A percentile compares a stretch with the other conserved stretches of the same genome.
Evolutionary conservation across 495 filamentous ascomycete species (phyloP).

Genomic region (Emericellopsis terricola): DNA sequence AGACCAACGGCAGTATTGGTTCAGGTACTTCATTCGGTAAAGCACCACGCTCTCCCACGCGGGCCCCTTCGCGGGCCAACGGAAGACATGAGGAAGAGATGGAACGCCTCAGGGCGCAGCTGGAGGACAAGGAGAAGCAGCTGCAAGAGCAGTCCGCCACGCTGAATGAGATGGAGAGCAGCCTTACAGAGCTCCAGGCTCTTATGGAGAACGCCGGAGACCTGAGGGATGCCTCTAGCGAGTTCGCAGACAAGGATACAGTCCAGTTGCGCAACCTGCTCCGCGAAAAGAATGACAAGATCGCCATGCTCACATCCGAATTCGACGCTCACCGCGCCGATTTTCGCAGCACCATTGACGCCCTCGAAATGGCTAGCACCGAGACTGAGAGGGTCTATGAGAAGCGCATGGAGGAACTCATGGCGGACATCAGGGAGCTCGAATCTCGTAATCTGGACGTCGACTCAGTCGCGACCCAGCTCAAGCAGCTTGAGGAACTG

Average conservation of each 20-base stretch:
- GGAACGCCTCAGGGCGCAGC: slow-evolving; percentile 42
- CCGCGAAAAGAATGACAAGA: slow-evolving; percentile 93
- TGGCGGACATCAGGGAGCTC: slow-evolving; percentile 65
- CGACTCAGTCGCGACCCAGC: slow-evolving; percentile 70
- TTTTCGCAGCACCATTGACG: slow-evolving; percentile 92
- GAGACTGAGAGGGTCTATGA: slow-evolving; percentile 98
- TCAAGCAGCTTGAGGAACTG: slow-evolving; percentile 89
- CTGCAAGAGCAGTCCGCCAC: slow-evolving; percentile 70
- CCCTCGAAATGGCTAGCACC: slow-evolving; percentile 84
- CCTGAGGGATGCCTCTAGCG: slow-evolving; percentile 17
- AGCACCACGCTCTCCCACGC: too few relatives aligned
- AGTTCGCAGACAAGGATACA: slow-evolving; percentile 63
- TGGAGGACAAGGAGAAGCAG: slow-evolving; percentile 73
- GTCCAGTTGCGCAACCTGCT: slow-evolving; percentile 62
- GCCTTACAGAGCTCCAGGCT: slow-evolving; percentile 54
- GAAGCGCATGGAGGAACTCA: slow-evolving; percentile 73
- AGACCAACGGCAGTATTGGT: slow-evolving; percentile 29
- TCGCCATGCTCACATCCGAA: slow-evolving; percentile 75
- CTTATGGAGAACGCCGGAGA: slow-evolving; percentile 37
- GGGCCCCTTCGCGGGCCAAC: slow-evolving; percentile 29
- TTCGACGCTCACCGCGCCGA: slow-evolving; percentile 93
- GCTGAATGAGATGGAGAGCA: slow-evolving; percentile 71
- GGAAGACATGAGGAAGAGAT: slow-evolving; percentile 43
- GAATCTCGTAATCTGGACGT: slow-evolving; percentile 76
- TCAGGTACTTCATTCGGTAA: slow-evolving; percentile 28